Evolutionary conservation across 805 yeast genomes (phyloP).

Genomic region (Candida loeiensis): DNA sequence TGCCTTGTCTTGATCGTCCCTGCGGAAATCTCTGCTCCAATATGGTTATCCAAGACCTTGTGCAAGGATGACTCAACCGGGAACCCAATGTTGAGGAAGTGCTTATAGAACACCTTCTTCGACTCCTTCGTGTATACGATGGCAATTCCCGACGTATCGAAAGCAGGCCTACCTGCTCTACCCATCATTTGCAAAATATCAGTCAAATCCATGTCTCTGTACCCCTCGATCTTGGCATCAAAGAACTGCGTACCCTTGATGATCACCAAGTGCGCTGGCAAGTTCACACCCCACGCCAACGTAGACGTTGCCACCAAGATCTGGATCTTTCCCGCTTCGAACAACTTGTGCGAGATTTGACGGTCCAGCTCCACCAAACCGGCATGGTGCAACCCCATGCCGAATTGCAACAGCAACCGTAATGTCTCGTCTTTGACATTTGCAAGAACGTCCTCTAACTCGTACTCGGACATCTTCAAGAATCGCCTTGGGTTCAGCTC

Average conservation of each 20-base stretch:
- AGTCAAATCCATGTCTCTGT: conserved; percentile 77
- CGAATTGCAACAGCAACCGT: conserved; percentile 67
- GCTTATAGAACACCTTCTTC: conserved; percentile 72
- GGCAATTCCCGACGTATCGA: conserved; percentile 73
- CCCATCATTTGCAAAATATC: conserved; percentile 78
- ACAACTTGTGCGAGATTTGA: conserved; percentile 63
- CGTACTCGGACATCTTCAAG: conserved; percentile 60
- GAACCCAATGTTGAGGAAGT: conserved; percentile 73
- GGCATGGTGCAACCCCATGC: conserved; percentile 80
- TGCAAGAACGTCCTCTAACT: conserved; percentile 47
- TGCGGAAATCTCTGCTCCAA: conserved; percentile 76
- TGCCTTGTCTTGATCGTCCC: conserved; percentile 64
- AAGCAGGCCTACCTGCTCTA: conserved; percentile 80
- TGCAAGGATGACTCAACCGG: conserved; percentile 81
- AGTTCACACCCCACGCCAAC: conserved; percentile 82
- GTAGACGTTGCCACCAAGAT: conserved; percentile 78
- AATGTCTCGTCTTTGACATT: conserved; percentile 81
- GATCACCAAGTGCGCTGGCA: conserved; percentile 76
- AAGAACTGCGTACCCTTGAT: conserved; percentile 73
- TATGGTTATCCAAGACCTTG: conserved; percentile 71
- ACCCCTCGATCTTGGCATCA: conserved; percentile 62
- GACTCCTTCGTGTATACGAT: conserved; percentile 73
- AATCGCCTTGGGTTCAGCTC: conserved; percentile 75
- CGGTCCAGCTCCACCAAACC: conserved; percentile 75
- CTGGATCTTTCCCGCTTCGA: conserved; percentile 68